Evolutionary conservation across 345 rosid genomes (phyloP).

Genomic region (Linum tenue): DNA sequence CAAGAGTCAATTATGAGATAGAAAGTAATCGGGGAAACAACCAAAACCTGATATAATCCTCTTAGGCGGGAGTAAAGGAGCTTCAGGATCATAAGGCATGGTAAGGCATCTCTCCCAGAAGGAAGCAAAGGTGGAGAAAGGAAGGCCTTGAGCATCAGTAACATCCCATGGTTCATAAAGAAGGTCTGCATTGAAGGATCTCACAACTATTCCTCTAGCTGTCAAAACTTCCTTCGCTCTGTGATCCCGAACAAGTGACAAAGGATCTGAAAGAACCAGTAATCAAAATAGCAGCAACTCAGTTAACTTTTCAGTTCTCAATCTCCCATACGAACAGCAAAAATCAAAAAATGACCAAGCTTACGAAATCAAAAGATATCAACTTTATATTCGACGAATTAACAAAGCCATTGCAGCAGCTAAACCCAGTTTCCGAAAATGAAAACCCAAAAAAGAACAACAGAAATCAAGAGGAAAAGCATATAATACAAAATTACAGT

Average conservation of each 20-base stretch:
- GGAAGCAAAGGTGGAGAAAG: constrained; percentile 65
- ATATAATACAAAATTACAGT: too few relatives aligned
- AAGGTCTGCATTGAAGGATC: constrained; percentile 86
- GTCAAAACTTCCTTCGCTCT: constrained; percentile 71
- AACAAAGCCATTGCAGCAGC: not conserved
- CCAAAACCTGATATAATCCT: constrained; percentile 69
- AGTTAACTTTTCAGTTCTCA: too few relatives aligned
- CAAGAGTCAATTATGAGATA: not conserved
- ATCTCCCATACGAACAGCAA: too few relatives aligned
- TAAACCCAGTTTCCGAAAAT: not conserved
- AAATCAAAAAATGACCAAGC: constrained; percentile 1
- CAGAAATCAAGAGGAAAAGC: too few relatives aligned
- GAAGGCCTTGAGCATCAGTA: constrained; percentile 62
- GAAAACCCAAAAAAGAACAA: not conserved
- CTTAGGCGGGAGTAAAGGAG: constrained; percentile 97
- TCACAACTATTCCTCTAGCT: constrained; percentile 60
- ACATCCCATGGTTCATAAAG: constrained; percentile 99
- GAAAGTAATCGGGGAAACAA: constrained; percentile 12
- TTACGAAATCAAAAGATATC: not conserved
- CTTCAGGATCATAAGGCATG: constrained; percentile 94
- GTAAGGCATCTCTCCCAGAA: constrained; percentile 95
- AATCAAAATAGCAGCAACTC: not conserved
- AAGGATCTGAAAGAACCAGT: constrained; percentile 57
- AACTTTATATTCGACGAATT: constrained; percentile 2
- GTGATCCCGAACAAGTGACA: constrained; percentile 91